Evolutionary conservation across 2,329 filamentous ascomycete species (phyloP).

Genomic region (Colletotrichum sp.): DNA sequence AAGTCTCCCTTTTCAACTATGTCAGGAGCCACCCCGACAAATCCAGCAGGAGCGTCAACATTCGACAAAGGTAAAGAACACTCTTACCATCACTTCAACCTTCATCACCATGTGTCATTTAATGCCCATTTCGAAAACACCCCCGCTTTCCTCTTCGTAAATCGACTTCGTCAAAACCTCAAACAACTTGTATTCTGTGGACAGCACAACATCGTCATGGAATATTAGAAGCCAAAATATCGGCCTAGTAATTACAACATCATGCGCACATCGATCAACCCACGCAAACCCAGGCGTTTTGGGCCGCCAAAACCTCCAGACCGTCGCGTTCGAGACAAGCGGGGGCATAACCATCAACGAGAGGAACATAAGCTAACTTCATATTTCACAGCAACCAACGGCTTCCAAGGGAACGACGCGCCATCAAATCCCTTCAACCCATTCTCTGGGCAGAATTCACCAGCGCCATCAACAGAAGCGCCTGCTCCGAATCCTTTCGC

Average conservation of each 20-base stretch:
- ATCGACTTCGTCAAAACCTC: background rate
- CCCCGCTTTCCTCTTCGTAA: background rate
- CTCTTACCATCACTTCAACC: background rate
- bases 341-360: background rate
- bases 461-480: background rate
- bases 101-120: background rate
- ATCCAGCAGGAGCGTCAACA: background rate
- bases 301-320: background rate
- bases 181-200: background rate
- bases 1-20: background rate
- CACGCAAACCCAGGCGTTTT: background rate
- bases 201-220: background rate
- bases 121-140: background rate
- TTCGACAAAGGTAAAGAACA: slow-evolving; percentile 12
- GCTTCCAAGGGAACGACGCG: background rate
- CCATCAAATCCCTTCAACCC: slow-evolving; percentile 2
- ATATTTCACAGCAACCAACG: background rate
- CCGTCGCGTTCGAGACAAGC: background rate
- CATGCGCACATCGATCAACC: background rate
- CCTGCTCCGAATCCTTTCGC: slow-evolving; percentile 7
- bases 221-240: background rate
- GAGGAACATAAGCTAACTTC: slow-evolving; percentile 8
- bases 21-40: background rate
- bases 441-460: background rate
- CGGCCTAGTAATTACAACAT: fast-evolving